phyloP scores from a whole-genome alignment of 257 asterid species.

The Solanum tarijense region DNA sequence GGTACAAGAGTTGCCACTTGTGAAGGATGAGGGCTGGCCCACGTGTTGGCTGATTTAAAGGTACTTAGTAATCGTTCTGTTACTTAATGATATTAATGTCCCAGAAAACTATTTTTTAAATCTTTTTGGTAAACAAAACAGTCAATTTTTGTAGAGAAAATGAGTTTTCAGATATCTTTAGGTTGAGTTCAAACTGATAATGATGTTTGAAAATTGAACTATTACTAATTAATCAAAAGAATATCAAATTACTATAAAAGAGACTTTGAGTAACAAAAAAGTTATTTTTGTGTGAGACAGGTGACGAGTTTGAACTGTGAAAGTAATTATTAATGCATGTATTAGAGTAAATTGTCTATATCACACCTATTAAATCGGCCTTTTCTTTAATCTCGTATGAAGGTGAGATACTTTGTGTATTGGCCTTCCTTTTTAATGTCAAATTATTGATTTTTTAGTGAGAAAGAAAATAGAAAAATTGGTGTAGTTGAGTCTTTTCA shows the following conservation, averaged over 20 bases:
- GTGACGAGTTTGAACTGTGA: accelerated
- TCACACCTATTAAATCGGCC: not conserved
- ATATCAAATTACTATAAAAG: not conserved
- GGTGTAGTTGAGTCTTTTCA: not conserved
- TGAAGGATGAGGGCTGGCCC: not conserved
- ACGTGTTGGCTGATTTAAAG: not conserved
- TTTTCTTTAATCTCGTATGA: not conserved
- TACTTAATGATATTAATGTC: not conserved
- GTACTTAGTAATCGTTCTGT: not conserved
- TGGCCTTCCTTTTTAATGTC: too few relatives aligned
- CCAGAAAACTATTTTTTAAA: not conserved
- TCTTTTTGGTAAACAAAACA: not conserved
- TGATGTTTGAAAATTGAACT: not conserved
- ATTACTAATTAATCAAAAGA: not conserved
- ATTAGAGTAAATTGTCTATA: not conserved
- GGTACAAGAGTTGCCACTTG: not conserved
- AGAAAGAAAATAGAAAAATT: not conserved
- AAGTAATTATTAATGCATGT: not conserved
- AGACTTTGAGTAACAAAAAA: not conserved
- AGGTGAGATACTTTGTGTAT: too few relatives aligned
- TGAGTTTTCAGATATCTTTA: not conserved
- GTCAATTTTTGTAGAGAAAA: not conserved
- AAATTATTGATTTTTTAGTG: not conserved
- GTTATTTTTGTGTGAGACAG: accelerated
- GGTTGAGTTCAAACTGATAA: not conserved